A percentile compares a stretch with the other conserved stretches of the same genome.
phyloP scores from a whole-genome alignment of 768 basidiomycete genomes.

The Cytidiella melzeri region DNA sequence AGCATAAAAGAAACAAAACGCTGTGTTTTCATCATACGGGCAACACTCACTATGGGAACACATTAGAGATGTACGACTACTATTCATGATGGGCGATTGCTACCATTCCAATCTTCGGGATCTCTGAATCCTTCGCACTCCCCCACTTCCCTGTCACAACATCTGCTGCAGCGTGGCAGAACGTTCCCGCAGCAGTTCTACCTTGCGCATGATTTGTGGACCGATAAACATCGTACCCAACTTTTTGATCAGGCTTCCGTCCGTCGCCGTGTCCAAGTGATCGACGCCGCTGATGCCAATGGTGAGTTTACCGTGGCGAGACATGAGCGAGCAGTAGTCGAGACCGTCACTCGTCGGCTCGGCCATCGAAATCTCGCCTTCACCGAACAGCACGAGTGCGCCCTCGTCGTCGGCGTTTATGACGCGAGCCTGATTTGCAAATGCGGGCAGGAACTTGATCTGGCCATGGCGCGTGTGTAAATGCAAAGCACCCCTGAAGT shows the following conservation, averaged over 20 bases:
- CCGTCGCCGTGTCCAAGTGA: slow-evolving; percentile 4
- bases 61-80: not conserved
- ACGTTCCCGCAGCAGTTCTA: slow-evolving; percentile 6
- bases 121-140: no score
- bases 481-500: slow-evolving; percentile 9
- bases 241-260: slow-evolving; percentile 6
- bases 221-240: slow-evolving; percentile 11
- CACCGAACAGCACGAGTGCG: slow-evolving; percentile 11
- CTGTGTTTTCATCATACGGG: no score
- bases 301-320: slow-evolving; percentile 6
- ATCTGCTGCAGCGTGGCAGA: not conserved
- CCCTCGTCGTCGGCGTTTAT: slow-evolving; percentile 11
- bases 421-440: slow-evolving; percentile 8
- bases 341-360: slow-evolving; percentile 6
- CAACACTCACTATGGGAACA: not conserved
- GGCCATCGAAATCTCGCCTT: not conserved
- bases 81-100: no score
- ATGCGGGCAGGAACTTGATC: slow-evolving; percentile 12
- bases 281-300: slow-evolving; percentile 12
- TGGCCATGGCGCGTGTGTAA: slow-evolving; percentile 4
- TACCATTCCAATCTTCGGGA: no score
- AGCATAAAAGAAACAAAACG: no score
- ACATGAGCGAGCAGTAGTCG: slow-evolving; percentile 6
- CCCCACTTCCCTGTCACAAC: not conserved
- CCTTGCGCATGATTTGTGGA: slow-evolving; percentile 10